phyloP scores from a whole-genome alignment of 2,329 filamentous ascomycete genomes.

The Diaporthe ampelina region DNA sequence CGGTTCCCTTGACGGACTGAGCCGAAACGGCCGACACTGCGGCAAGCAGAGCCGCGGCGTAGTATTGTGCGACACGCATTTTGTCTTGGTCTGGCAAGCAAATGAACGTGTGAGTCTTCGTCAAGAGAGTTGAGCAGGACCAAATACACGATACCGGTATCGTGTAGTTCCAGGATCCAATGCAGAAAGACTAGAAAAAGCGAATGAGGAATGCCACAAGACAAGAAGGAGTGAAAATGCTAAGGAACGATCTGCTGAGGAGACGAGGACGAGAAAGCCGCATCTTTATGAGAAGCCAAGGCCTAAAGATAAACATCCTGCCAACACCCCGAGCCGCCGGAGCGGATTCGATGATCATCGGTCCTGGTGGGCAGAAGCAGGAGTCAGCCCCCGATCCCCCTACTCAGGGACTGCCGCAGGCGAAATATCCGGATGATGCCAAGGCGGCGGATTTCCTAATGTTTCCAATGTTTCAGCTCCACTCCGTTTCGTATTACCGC shows the following conservation, averaged over 20 bases:
- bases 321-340: neutral
- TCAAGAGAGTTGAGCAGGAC: neutral
- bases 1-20: slow-evolving; percentile 50
- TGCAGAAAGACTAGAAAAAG: slow-evolving; percentile 22
- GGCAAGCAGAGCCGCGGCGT: slow-evolving; percentile 43
- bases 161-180: slow-evolving; percentile 26
- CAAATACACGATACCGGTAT: slow-evolving; percentile 32
- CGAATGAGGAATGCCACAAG: slow-evolving; percentile 20
- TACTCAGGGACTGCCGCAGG: slow-evolving; percentile 18
- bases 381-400: slow-evolving; percentile 8
- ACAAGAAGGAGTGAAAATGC: slow-evolving; percentile 20
- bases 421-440: slow-evolving; percentile 31
- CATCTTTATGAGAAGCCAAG: slow-evolving; percentile 18
- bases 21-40: slow-evolving; percentile 46
- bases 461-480: slow-evolving; percentile 33
- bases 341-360: slow-evolving; percentile 16
- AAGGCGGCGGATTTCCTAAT: slow-evolving; percentile 23
- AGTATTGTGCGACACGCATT: slow-evolving; percentile 34
- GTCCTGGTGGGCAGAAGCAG: slow-evolving; percentile 15
- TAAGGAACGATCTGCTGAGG: neutral
- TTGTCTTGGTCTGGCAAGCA: slow-evolving; percentile 20
- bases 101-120: slow-evolving; percentile 12
- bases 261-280: neutral
- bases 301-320: neutral
- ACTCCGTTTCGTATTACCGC: slow-evolving; percentile 21